Evolutionary conservation across 106 monocot genomes (phyloP).

Genomic region (Dendrobium officinale): DNA sequence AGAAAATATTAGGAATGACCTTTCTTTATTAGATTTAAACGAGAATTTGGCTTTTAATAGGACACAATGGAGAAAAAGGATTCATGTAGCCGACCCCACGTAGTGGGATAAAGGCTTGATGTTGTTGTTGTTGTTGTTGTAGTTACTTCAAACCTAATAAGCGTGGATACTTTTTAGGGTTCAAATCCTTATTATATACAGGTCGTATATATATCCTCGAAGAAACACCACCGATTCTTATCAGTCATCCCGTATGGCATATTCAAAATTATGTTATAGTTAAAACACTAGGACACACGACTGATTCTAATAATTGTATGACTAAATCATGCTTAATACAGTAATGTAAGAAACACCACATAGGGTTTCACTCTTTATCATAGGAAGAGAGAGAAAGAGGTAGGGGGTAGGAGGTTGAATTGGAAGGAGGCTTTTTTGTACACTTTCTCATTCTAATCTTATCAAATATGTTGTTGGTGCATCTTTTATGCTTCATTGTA

Average conservation of each 20-base stretch:
- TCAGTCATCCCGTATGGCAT: background rate
- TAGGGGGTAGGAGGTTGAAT: no score
- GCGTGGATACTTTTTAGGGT: background rate
- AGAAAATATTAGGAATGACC: no score
- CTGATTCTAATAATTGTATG: background rate
- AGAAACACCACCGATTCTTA: background rate
- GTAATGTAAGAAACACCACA: background rate
- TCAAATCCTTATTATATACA: background rate
- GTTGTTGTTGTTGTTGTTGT: no score
- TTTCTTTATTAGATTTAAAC: no score
- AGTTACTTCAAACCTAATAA: background rate
- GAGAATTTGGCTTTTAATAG: no score
- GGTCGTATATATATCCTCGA: background rate
- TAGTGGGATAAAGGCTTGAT: no score
- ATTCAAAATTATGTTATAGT: background rate
- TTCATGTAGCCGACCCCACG: no score
- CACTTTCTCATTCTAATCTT: no score
- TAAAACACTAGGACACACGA: background rate
- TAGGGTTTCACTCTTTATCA: background rate
- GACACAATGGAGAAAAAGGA: no score
- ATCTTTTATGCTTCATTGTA: no score
- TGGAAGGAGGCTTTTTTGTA: no score
- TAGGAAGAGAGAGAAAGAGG: background rate
- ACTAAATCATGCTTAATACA: background rate
- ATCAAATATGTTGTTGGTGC: no score